Conservation (phyloP, 371 early-diverging fungal species). For the Encephalitozoon romaleae region DNA sequence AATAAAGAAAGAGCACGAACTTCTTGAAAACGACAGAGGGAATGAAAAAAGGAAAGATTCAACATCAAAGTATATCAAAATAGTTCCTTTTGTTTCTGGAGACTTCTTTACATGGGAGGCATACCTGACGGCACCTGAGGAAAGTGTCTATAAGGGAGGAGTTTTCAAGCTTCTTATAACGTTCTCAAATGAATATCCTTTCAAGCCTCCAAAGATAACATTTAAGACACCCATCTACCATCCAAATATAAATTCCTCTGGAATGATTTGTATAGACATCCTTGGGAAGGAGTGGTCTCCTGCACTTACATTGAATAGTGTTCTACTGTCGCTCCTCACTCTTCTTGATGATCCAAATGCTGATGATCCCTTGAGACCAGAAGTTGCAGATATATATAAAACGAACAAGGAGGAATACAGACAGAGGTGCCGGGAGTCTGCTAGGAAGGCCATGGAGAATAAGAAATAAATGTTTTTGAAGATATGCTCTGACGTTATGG, state of each 20-base stretch:
- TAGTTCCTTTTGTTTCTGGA: slow-evolving; percentile 61
- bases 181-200: slow-evolving; percentile 95
- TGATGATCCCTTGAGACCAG: slow-evolving; percentile 83
- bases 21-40: slow-evolving; percentile 2
- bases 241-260: slow-evolving; percentile 95
- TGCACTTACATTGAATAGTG: slow-evolving; percentile 86
- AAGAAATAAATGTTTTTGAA: slow-evolving; percentile 39
- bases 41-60: slow-evolving; percentile 19
- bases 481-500: not conserved
- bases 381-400: slow-evolving; percentile 88
- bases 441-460: slow-evolving; percentile 46
- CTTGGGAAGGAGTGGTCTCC: slow-evolving; percentile 96
- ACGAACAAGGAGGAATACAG: slow-evolving; percentile 67
- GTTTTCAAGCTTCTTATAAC: slow-evolving; percentile 91
- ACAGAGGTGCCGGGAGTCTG: slow-evolving; percentile 55
- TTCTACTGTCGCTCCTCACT: slow-evolving; percentile 84
- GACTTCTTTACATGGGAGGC: slow-evolving; percentile 77
- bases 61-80: slow-evolving; percentile 22
- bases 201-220: slow-evolving; percentile 92
- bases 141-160: slow-evolving; percentile 78
- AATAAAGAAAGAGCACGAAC: slow-evolving; percentile 22
- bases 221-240: slow-evolving; percentile 93
- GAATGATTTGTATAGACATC: slow-evolving; percentile 91
- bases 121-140: slow-evolving; percentile 68
- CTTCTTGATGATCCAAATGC: slow-evolving; percentile 96